Base-by-base conservation (phyloP, 2,329 filamentous ascomycete species). In the Alternaria conjuncta region DNA sequence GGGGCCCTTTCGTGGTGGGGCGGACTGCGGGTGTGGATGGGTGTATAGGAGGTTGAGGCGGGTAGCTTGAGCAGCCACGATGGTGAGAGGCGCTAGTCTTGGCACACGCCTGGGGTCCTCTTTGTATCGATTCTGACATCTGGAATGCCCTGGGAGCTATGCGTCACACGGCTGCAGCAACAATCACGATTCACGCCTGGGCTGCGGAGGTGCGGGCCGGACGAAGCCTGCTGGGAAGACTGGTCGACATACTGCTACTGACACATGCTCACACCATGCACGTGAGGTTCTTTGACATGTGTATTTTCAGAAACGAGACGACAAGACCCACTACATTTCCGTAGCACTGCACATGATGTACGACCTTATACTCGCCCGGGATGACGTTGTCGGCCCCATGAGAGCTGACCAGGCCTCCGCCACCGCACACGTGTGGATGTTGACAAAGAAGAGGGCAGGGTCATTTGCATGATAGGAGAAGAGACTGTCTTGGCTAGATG, bases 1-100 rank as follows among this genome's bases (percentile, higher is more conserved):
- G 63, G 68, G 70, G 74, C 75, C 72, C 69, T 74, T 64, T 70
- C 57, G 69, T 72, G 55, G 63, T 57, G 62, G 75, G 77, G 73
- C 73, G 69, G 67, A 57, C 70, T 63, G 70, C 67, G 73, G 66
- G 69, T 72, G 66, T 71, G 75, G 69, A 74, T 75, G 63, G 28
- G 60, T 64, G 66, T 66, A 69, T 69, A 69, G 70, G 71, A 71
- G 69, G 61, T 60, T 63, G 60, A 59, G 46, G 49, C 51, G 49
- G 56, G 46, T 56, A 55, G 49, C 49, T 53, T 36, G 49, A 53
- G 66, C 61, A 65, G 63, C 55, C 64, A 62, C 54, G 61, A 64
- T 68, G 66, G 64, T 65, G 61, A 66, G 61, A 65, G 60, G 64
- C 65, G 68, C 60, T 44, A 49, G 57, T 43, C 71, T 73, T 73